Base-by-base conservation (phyloP, 306 rosid genomes). In the Citrullus amarus region DNA sequence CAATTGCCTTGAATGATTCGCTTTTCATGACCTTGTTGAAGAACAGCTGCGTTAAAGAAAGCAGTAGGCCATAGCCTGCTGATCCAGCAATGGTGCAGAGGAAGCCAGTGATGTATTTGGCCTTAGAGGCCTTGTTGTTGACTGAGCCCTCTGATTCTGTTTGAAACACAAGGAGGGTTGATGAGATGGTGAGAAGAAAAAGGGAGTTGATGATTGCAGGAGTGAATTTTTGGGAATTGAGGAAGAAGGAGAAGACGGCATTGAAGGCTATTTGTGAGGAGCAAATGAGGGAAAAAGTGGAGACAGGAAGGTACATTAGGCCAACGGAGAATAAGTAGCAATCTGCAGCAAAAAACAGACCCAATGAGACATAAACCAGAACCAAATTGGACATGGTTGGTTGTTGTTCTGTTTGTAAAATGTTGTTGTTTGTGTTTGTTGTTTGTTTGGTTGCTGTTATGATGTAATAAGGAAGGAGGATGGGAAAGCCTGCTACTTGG, bases 161-260 rank as follows among this genome's bases (percentile, higher is more conserved):
- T 68, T 86, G 82, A 16, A 88, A 71, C 9, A 71, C 87, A 9
- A 88, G 88, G 73, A 88, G 84, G 48, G 50, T 39, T 12, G 91
- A 85, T 50, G 91, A 84, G 55, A 84, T 32, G 20, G 91, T 88
- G 50, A 89, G 81, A 53, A 89, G 84, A 18, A 89, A 82, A 56
- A 88, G 77, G 34, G 90, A 88, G 60, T 83, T 88, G 32, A 82
- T 59, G 30, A 82, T 80, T 53, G 50, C 82, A 43, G 90, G 84
- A 61, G 91, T 88, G 82, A 86, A 82, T 79, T 86, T 83, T 7
- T 85, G 86, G 2, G 85, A 69, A 15, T 88, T 86, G 9, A 88
- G 84, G 81, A 86, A 88, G 85, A 80, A 84, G 41, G 90, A 87
- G 81, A 89, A 89, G 48, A 85, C 10, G 9, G 91, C 91, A 76